A percentile compares a stretch with the other conserved stretches of the same genome.
Conservation (phyloP, 2,329 filamentous ascomycete species). For the Fusarium sp. region DNA sequence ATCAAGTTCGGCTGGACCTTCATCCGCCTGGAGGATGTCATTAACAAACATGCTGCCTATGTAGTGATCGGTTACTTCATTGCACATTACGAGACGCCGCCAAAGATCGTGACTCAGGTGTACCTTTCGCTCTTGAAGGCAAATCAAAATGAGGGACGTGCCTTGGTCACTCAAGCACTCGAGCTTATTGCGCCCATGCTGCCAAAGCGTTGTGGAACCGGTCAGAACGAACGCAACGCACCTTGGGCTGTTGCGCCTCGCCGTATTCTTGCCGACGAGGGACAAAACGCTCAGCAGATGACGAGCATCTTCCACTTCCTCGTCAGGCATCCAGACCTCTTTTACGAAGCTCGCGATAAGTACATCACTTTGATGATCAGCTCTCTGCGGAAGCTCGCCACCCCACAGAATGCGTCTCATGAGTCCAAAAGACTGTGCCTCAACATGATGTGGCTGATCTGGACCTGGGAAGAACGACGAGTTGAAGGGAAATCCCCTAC, state of each 20-base stretch:
- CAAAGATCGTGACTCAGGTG: conserved; percentile 95
- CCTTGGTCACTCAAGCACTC: conserved; percentile 91
- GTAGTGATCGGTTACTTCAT: conserved; percentile 98
- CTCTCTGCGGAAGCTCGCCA: conserved; percentile 88
- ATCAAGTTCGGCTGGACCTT: conserved; percentile 99
- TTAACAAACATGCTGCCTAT: conserved; percentile 99
- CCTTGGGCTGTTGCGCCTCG: conserved; percentile 92
- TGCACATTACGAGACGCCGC: conserved; percentile 93
- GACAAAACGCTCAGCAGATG: conserved; percentile 93
- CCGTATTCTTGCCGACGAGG: conserved; percentile 92
- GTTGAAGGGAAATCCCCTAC: conserved; percentile 67
- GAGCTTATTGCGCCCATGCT: conserved; percentile 96
- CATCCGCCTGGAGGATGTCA: conserved; percentile 96
- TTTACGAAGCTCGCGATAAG: conserved; percentile 94
- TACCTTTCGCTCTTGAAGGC: conserved; percentile 92
- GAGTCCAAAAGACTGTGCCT: conserved; percentile 93
- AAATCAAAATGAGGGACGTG: conserved; percentile 93
- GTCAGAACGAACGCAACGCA: conserved; percentile 78
- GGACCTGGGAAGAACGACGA: conserved; percentile 90
- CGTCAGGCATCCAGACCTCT: conserved; percentile 90
- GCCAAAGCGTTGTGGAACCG: conserved; percentile 81
- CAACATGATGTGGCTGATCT: conserved; percentile 90
- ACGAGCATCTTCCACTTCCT: conserved; percentile 98
- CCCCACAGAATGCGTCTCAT: conserved; percentile 84
- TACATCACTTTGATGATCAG: conserved; percentile 91